Percentiles rank a stretch among this genome's conserved stretches.
Conservation (phyloP, 352 stramenopile genomes). For the Phytopythium kandeliae region DNA sequence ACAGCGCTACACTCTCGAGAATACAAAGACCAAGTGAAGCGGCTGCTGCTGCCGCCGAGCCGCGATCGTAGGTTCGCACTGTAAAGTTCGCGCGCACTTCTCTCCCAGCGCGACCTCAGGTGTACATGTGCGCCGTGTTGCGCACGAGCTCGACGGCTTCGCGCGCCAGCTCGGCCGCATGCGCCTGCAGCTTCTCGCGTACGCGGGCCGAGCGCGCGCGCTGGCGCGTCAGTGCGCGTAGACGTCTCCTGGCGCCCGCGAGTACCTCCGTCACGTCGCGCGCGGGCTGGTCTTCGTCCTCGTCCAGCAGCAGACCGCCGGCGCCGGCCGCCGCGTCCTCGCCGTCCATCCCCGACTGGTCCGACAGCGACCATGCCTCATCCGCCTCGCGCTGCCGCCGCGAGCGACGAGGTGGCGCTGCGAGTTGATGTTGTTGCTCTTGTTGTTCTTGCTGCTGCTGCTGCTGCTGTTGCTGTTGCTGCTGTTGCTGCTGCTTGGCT, state of each 20-base stretch:
- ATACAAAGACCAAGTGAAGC: too few species aligned
- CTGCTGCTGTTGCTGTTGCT: too few species aligned
- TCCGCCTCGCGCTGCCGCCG: background rate
- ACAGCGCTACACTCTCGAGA: too few species aligned
- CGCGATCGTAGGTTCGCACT: too few species aligned
- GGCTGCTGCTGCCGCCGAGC: too few species aligned
- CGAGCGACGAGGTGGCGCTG: background rate
- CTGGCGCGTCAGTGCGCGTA: constrained; percentile 43
- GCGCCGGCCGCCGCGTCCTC: constrained; percentile 6
- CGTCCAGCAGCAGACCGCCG: constrained; percentile 7
- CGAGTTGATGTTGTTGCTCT: too few species aligned
- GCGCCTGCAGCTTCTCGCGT: constrained; percentile 59
- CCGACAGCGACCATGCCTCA: background rate
- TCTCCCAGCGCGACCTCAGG: too few species aligned
- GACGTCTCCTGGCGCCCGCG: constrained; percentile 35
- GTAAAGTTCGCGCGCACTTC: too few species aligned
- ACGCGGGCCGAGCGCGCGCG: constrained; percentile 56
- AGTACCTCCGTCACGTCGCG: constrained; percentile 63
- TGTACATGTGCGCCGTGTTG: constrained; percentile 46
- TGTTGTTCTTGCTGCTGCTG: too few species aligned
- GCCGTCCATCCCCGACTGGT: background rate
- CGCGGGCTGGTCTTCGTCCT: constrained; percentile 26
- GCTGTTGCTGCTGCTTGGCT: background rate
- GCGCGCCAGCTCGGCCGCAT: constrained; percentile 48
- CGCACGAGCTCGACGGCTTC: constrained; percentile 64